Evolutionary conservation across 2,329 filamentous ascomycete species (phyloP).

Genomic region (Monilinia laxa): DNA sequence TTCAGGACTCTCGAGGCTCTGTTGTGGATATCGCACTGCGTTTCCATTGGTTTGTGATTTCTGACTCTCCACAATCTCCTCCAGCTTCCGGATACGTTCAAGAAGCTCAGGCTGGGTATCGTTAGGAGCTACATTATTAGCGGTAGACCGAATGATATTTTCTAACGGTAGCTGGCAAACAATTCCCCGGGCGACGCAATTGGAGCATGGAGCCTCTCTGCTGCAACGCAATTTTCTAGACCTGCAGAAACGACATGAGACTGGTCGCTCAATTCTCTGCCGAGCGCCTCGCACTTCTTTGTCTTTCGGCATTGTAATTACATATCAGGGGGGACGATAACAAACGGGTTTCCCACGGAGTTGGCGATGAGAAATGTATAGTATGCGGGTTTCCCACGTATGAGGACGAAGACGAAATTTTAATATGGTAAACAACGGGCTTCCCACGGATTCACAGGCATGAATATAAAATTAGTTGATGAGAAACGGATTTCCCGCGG

Average conservation of each 20-base stretch:
- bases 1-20: slow-evolving; percentile 2
- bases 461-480: too few species aligned
- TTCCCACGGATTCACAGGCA: too few species aligned
- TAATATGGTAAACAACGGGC: too few species aligned
- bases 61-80: slow-evolving; percentile 21
- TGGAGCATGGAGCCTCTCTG: slow-evolving; percentile 27
- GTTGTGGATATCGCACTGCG: background rate
- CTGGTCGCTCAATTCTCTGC: slow-evolving; percentile 9
- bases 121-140: too few species aligned
- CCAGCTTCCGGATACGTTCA: slow-evolving; percentile 26
- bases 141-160: too few species aligned
- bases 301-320: background rate
- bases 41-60: background rate
- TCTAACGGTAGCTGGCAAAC: slow-evolving; percentile 16
- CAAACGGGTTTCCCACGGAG: slow-evolving; percentile 1
- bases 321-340: background rate
- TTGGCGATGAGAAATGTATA: background rate
- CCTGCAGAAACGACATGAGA: slow-evolving; percentile 26
- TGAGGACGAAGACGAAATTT: too few species aligned
- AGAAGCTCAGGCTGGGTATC: slow-evolving; percentile 22
- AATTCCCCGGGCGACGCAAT: slow-evolving; percentile 28
- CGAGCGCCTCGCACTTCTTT: background rate
- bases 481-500: too few species aligned
- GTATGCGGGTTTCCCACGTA: background rate
- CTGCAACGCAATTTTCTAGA: slow-evolving; percentile 26